Evolutionary conservation across 768 basidiomycete species (phyloP), one percentile per base, ranked within the genome.

Genomic region (Cystofilobasidium ferigula): DNA sequence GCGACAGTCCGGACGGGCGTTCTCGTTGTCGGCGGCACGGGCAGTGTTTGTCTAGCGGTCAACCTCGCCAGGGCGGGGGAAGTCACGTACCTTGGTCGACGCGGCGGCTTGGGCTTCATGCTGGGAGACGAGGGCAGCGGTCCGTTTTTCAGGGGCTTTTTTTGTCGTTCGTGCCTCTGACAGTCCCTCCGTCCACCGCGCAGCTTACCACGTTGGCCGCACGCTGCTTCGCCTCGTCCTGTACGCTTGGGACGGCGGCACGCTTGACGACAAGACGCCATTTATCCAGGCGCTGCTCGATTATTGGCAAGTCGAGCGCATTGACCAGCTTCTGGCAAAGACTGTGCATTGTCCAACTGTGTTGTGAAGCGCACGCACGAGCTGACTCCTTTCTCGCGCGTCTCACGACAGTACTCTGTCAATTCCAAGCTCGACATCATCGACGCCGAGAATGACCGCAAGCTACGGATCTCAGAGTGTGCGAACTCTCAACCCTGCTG

Each of bases 41-140:
- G 51, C n/a, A 20, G 28, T 30, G 47, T 56, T n/a, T 66, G 32
- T 28, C 36, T 61, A n/a, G 22, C 38, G 1, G 35, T 35, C 12
- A 16, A 22, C 9, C 35, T 34, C 14, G 9, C 38, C 20, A 10
- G 30, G 18, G 35, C 28, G 4, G 62, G 62, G 3, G 18, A 63
- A 32, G 42, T 63, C 40, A 43, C 22, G 34, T 42, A 34, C 20
- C n/a, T 64, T 0, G 57, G 56, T 18, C 56, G 63, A 16, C 30
- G 65, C 24, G 65, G 65, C 20, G 65, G 65, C 0, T 40, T 67
- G 14, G 65, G 65, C 16, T 67, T 61, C 24, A 12, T 67, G 7
- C 53, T 67, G 0, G 65, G 65, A 0, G 65, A 67, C 35, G 65
- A 67, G 34, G 65, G 65, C 10, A 53, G 57, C 32, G 63, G 63